Evolutionary conservation across 257 asterid species (phyloP), one percentile per base, ranked within the genome.

Genomic region (Lantana camara): DNA sequence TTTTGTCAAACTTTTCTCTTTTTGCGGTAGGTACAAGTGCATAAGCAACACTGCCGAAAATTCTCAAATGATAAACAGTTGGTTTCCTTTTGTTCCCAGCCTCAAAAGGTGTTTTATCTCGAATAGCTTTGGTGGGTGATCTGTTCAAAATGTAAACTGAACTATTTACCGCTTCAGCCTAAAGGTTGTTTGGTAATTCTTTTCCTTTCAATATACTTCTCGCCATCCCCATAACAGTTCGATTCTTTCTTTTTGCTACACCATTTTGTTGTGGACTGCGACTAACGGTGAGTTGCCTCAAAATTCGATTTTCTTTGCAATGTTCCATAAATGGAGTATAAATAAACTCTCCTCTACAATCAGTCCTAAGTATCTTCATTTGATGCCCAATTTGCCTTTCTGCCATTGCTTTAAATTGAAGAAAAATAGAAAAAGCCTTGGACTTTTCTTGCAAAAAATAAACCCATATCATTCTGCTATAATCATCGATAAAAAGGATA

Each of bases 241-340:
- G n/a, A 8, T 71, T 71, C 24, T 71, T 63, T 5, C 71, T 64
- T 30, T 71, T 48, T 13, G 21, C 67, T 2, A 46, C 41, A 0
- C 40, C 40, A 2, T 71, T 64, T 12, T 46, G 67, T 4, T 35
- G 58, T 8, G 58, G 53, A 3, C 27, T 63, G 2, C 46, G n/a
- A 9, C 55, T 17, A 0, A 63, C 15, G 1, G 20, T 63, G 12
- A 60, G 40, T 17, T 61, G 30, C 5, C 58, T 53, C 22, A 50
- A 45, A 37, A 53, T 53, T 2, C 55, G 63, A 41, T 50, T 46
- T 11, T 17, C 1, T 1, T 40, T 49, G 57, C 54, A 64, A 64
- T 22, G 23, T n/a, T n/a, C n/a, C n/a, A n/a, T n/a, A n/a, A n/a
- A n/a, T n/a, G n/a, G n/a, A n/a, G n/a, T n/a, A n/a, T n/a, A n/a